phyloP scores from a whole-genome alignment of 495 filamentous ascomycete genomes.

The Trichoderma parareesei region DNA sequence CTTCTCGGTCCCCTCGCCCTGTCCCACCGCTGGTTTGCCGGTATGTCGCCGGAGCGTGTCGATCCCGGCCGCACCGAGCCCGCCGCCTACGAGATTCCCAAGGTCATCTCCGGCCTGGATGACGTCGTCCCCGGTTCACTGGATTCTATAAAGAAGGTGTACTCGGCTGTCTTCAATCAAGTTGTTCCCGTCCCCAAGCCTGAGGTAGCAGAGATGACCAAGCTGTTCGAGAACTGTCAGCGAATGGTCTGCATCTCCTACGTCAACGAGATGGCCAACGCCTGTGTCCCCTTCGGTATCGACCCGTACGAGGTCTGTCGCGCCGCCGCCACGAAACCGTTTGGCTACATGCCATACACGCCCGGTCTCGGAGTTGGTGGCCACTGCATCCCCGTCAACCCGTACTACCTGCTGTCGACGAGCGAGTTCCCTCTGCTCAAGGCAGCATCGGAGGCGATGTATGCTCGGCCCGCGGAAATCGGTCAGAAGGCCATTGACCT shows the following conservation, averaged over 20 bases:
- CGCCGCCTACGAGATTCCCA: slow-evolving; percentile 23
- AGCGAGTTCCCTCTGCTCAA: slow-evolving; percentile 25
- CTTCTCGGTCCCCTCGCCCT: slow-evolving; percentile 24
- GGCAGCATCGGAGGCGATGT: slow-evolving; percentile 26
- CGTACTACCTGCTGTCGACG: slow-evolving; percentile 30
- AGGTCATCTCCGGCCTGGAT: slow-evolving; percentile 30
- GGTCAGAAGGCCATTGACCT: slow-evolving; percentile 11
- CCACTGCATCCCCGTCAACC: slow-evolving; percentile 34
- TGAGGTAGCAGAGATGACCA: slow-evolving; percentile 36
- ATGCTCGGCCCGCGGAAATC: slow-evolving; percentile 23
- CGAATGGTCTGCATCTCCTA: slow-evolving; percentile 33
- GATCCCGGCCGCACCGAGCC: slow-evolving; percentile 29
- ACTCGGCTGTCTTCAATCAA: slow-evolving; percentile 24
- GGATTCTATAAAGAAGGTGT: slow-evolving; percentile 23
- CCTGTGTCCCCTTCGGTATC: slow-evolving; percentile 28
- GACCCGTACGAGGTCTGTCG: slow-evolving; percentile 29
- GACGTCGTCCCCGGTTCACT: slow-evolving; percentile 25
- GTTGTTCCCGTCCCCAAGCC: slow-evolving; percentile 30
- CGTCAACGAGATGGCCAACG: slow-evolving; percentile 36
- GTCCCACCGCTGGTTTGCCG: slow-evolving; percentile 20
- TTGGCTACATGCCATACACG: slow-evolving; percentile 28
- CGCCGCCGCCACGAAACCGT: slow-evolving; percentile 33
- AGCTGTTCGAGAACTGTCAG: slow-evolving; percentile 36
- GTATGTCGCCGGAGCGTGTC: slow-evolving; percentile 33
- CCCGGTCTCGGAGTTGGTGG: slow-evolving; percentile 31